A percentile compares a stretch with the other conserved stretches of the same genome.
Conservation (phyloP, 78 protist species). For the Dictyostelium firmibasis region DNA sequence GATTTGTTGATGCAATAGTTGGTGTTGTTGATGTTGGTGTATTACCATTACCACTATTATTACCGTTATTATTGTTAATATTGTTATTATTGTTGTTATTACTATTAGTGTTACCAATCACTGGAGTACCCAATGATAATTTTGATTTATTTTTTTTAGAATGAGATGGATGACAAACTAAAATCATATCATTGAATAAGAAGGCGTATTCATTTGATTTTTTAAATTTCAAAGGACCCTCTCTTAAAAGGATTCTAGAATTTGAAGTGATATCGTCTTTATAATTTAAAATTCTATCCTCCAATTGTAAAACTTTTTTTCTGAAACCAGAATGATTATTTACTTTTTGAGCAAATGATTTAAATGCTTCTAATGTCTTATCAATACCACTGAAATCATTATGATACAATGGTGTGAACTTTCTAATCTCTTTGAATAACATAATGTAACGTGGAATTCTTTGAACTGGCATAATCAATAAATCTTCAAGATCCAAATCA, state of each 20-base stretch:
- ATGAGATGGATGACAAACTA: constrained; percentile 55
- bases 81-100: background rate
- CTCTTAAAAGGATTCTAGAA: constrained; percentile 39
- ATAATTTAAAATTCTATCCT: constrained; percentile 49
- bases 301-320: constrained; percentile 19
- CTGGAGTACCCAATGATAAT: background rate
- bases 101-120: background rate
- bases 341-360: constrained; percentile 43
- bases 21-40: background rate
- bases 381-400: constrained; percentile 17
- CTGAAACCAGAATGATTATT: constrained; percentile 31
- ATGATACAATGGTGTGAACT: constrained; percentile 42
- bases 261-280: constrained; percentile 57
- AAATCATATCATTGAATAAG: constrained; percentile 52
- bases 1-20: background rate
- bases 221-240: constrained; percentile 56
- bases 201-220: constrained; percentile 48
- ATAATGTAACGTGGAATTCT: constrained; percentile 80
- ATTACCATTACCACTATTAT: background rate
- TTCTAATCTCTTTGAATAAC: constrained; percentile 64
- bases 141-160: constrained; percentile 5
- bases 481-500: constrained; percentile 59
- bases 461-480: constrained; percentile 83
- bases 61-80: background rate
- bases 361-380: constrained; percentile 54